Conservation (phyloP, 2,329 filamentous ascomycete genomes). For the Drechslerella coelobrocha region DNA sequence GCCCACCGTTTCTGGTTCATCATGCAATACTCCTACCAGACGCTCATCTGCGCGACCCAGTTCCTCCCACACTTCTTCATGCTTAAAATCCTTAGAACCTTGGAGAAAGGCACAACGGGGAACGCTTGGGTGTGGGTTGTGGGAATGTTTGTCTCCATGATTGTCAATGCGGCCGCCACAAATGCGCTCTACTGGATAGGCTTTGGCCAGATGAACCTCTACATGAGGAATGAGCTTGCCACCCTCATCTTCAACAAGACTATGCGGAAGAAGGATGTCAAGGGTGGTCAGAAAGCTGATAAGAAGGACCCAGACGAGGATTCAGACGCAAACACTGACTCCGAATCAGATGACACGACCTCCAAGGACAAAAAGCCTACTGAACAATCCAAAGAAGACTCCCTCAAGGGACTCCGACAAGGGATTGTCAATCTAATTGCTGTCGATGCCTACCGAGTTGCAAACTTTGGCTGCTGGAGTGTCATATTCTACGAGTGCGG, state of each 20-base stretch:
- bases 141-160: slow-evolving; percentile 67
- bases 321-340: slow-evolving; percentile 53
- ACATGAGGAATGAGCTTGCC: slow-evolving; percentile 72
- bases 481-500: slow-evolving; percentile 69
- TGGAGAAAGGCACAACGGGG: slow-evolving; percentile 65
- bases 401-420: slow-evolving; percentile 69
- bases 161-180: slow-evolving; percentile 58
- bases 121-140: slow-evolving; percentile 74
- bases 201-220: slow-evolving; percentile 59
- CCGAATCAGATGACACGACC: slow-evolving; percentile 48
- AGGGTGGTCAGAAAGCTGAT: slow-evolving; percentile 65
- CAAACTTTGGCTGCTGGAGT: slow-evolving; percentile 72
- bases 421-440: slow-evolving; percentile 78
- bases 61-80: slow-evolving; percentile 75
- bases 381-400: slow-evolving; percentile 62
- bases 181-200: slow-evolving; percentile 34
- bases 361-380: slow-evolving; percentile 57
- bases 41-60: slow-evolving; percentile 57
- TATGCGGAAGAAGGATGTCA: slow-evolving; percentile 77
- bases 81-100: slow-evolving; percentile 68
- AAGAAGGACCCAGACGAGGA: slow-evolving; percentile 56
- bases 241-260: slow-evolving; percentile 78
- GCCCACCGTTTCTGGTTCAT: slow-evolving; percentile 52
- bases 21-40: slow-evolving; percentile 52
- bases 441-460: slow-evolving; percentile 74